phyloP scores from a whole-genome alignment of 1,284 basidiomycete species.

The Pseudomicrostroma phylloplanum region DNA sequence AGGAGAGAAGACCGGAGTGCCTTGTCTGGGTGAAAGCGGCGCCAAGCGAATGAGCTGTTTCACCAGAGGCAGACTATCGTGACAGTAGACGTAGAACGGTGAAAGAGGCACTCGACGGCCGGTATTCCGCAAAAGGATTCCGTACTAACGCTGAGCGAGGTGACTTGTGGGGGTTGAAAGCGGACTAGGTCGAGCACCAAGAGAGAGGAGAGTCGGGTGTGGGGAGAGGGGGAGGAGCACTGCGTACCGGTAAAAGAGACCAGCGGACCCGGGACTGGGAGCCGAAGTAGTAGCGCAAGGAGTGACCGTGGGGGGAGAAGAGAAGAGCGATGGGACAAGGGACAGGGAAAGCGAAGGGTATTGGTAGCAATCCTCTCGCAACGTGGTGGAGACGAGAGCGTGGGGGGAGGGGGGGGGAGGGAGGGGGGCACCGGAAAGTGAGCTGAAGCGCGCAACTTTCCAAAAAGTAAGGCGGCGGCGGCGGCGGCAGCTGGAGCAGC shows the following conservation, averaged over 20 bases:
- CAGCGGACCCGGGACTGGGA: too few relatives aligned
- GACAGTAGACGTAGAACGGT: neutral
- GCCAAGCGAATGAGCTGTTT: conserved; percentile 3
- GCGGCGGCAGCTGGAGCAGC: neutral
- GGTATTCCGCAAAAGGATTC: neutral
- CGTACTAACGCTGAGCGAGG: neutral
- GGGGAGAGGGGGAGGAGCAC: too few relatives aligned
- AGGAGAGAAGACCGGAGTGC: neutral
- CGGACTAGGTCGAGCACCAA: neutral
- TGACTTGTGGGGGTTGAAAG: neutral
- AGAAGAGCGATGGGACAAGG: too few relatives aligned
- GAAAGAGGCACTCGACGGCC: neutral
- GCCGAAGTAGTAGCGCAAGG: too few relatives aligned
- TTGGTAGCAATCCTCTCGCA: neutral
- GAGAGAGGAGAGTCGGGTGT: neutral
- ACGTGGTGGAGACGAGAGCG: neutral
- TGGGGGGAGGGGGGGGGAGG: neutral
- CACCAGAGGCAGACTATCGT: neutral
- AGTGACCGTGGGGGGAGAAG: too few relatives aligned
- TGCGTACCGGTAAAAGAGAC: too few relatives aligned
- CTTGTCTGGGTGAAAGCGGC: neutral
- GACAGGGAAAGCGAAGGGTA: neutral
- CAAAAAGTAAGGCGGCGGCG: neutral
- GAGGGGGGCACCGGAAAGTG: neutral
- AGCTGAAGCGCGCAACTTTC: neutral